phyloP scores from a whole-genome alignment of 768 basidiomycete genomes.

The Tulasnella sp. region DNA sequence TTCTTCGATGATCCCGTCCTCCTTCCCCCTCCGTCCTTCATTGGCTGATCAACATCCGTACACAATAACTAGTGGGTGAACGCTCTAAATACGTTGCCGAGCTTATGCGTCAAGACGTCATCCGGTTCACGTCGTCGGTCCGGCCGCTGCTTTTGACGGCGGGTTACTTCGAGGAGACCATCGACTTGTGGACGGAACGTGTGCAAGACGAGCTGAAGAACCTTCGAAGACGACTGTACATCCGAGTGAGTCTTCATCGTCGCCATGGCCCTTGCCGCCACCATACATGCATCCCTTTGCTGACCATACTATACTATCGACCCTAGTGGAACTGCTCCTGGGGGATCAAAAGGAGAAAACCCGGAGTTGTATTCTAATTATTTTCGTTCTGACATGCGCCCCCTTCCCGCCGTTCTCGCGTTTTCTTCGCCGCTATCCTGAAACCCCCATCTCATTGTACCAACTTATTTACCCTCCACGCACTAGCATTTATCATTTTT shows the following conservation, averaged over 20 bases:
- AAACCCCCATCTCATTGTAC: too few relatives aligned
- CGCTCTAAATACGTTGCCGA: slow-evolving; percentile 11
- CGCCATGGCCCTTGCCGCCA: too few relatives aligned
- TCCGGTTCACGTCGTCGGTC: neutral
- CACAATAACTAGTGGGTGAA: neutral
- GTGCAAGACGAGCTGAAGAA: neutral
- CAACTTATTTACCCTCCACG: too few relatives aligned
- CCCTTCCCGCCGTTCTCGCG: too few relatives aligned
- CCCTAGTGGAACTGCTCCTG: too few relatives aligned
- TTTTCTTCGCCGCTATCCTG: too few relatives aligned
- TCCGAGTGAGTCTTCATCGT: slow-evolving; percentile 17
- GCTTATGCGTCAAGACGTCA: neutral
- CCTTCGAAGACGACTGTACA: neutral
- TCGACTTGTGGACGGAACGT: slow-evolving; percentile 11
- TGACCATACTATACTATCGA: too few relatives aligned
- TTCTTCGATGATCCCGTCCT: neutral
- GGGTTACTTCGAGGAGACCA: slow-evolving; percentile 19
- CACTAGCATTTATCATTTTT: too few relatives aligned
- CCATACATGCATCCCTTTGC: too few relatives aligned
- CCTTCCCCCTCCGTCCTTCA: neutral
- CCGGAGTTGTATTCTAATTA: too few relatives aligned
- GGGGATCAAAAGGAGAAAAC: too few relatives aligned
- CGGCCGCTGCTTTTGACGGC: slow-evolving; percentile 10
- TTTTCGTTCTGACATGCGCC: too few relatives aligned
- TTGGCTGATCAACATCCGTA: neutral